Conservation (phyloP, 2,329 filamentous ascomycete species). For the Zymoseptoria tritici region DNA sequence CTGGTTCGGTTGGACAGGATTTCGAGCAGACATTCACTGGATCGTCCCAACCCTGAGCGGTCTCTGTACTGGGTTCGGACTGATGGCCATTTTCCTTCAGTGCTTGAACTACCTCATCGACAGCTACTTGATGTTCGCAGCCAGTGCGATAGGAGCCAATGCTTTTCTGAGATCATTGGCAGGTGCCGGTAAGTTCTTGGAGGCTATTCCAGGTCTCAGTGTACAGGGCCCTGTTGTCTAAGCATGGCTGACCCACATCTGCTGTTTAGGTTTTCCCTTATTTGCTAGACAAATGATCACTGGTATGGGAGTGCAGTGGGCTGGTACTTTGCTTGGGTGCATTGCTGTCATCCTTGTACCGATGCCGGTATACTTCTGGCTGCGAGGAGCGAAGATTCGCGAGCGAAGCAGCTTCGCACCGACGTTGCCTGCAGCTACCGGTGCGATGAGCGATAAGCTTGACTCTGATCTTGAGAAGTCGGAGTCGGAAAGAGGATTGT, state of each 20-base stretch:
- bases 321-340: conserved; percentile 39
- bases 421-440: conserved; percentile 10
- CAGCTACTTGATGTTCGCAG: conserved; percentile 49
- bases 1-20: conserved; percentile 42
- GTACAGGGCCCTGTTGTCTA: conserved; percentile 27
- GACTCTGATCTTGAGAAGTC: conserved; percentile 6
- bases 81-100: conserved; percentile 36
- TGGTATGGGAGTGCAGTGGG: conserved; percentile 44
- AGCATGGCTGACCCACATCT: neutral
- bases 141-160: conserved; percentile 31
- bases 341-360: conserved; percentile 37
- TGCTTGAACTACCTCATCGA: conserved; percentile 41
- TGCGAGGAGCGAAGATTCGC: conserved; percentile 37
- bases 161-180: conserved; percentile 39
- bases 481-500: neutral
- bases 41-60: conserved; percentile 39
- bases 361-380: conserved; percentile 38
- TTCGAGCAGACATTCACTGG: conserved; percentile 34
- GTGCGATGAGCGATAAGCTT: conserved; percentile 8
- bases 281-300: conserved; percentile 48
- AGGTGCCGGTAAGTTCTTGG: conserved; percentile 29
- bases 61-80: conserved; percentile 36
- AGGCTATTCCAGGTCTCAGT: conserved; percentile 1
- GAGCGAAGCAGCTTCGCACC: conserved; percentile 36
- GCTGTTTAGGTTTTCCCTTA: conserved; percentile 8